A percentile compares a stretch with the other conserved stretches of the same genome.
phyloP scores from a whole-genome alignment of 441 rosid genomes.

The Adansonia gregorii region DNA sequence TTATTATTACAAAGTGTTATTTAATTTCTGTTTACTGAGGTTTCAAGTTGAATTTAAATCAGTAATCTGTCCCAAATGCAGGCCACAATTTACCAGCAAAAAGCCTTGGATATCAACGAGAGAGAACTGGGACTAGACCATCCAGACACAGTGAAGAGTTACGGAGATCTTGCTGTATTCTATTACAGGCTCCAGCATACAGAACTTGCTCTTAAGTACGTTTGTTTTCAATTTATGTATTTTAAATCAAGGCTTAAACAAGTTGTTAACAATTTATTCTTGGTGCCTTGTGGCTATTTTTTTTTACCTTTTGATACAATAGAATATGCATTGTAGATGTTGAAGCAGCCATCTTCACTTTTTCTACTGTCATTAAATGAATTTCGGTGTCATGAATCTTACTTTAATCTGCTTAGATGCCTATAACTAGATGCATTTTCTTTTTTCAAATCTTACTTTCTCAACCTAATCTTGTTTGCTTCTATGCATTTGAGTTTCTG shows the following conservation, averaged over 20 bases:
- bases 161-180: conserved; percentile 84
- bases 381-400: neutral
- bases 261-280: neutral
- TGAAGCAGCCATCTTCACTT: neutral
- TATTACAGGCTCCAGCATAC: conserved; percentile 81
- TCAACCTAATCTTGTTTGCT: conserved; percentile 10
- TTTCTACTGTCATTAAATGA: neutral
- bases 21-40: conserved; percentile 11
- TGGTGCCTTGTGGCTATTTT: conserved; percentile 10
- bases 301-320: neutral
- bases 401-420: conserved; percentile 8
- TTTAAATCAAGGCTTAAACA: neutral
- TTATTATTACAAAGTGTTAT: no score
- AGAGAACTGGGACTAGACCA: conserved; percentile 82
- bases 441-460: neutral
- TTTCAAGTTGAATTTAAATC: conserved; percentile 28
- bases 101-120: conserved; percentile 80
- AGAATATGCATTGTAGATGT: neutral
- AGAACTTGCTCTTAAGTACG: conserved; percentile 77
- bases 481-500: conserved; percentile 11
- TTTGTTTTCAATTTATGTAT: conserved; percentile 17
- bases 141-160: conserved; percentile 83
- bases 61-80: conserved; percentile 35
- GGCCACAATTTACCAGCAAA: conserved; percentile 79
- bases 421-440: neutral